Evolutionary conservation across 2,329 filamentous ascomycete species (phyloP).

Genomic region (Claviceps lovelessii): DNA sequence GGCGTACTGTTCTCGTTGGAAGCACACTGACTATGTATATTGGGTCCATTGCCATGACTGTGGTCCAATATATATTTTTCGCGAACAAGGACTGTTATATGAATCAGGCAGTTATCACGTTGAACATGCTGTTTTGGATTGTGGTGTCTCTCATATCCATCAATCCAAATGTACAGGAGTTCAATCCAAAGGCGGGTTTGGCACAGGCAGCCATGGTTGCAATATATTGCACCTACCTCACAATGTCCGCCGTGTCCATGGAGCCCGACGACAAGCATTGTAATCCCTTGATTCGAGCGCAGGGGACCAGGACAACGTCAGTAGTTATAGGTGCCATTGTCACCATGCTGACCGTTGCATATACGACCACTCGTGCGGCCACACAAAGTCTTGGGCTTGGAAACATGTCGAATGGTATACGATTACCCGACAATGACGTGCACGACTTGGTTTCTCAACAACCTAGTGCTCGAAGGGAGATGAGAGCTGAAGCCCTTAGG

Average conservation of each 20-base stretch:
- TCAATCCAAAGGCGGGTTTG: constrained; percentile 83
- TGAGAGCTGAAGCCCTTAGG: constrained; percentile 82
- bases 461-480: constrained; percentile 65
- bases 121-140: constrained; percentile 78
- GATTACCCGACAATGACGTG: constrained; percentile 56
- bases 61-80: constrained; percentile 96
- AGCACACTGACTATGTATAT: constrained; percentile 92
- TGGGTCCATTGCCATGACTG: constrained; percentile 80
- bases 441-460: constrained; percentile 83
- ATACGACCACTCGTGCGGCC: constrained; percentile 90
- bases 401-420: constrained; percentile 36
- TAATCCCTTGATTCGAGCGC: constrained; percentile 79
- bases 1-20: constrained; percentile 78
- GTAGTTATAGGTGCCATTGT: constrained; percentile 87
- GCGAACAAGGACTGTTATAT: constrained; percentile 68
- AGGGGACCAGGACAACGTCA: constrained; percentile 77
- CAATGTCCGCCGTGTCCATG: constrained; percentile 97
- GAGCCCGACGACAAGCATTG: constrained; percentile 87
- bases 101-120: constrained; percentile 92
- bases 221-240: constrained; percentile 96
- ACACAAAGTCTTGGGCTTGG: constrained; percentile 75
- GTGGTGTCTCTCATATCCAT: constrained; percentile 72
- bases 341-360: constrained; percentile 92
- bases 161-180: constrained; percentile 78
- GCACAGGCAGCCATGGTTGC: constrained; percentile 97